Evolutionary conservation across 1,284 basidiomycete species (phyloP), one percentile per base, ranked within the genome.

Genomic region (Afroboletus lepidellus): DNA sequence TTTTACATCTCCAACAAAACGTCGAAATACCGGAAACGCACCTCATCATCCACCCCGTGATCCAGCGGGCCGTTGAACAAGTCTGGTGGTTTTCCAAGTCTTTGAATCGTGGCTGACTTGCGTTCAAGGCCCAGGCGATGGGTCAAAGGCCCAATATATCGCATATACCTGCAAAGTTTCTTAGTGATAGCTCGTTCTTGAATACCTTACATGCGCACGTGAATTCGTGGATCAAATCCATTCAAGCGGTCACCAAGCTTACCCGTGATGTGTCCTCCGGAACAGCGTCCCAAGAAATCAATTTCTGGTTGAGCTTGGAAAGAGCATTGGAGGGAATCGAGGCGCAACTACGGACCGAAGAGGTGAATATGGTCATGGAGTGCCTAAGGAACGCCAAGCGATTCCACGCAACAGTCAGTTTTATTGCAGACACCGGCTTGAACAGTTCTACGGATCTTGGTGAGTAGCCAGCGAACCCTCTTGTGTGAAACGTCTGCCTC

Each of bases 21-120:
- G 95, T 98, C 58, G 96, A 98, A 74, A 98, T 99, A 43, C 97
- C 97, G 0, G 94, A 98, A 70, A 97, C 94, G 15, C 87, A 94
- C 58, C 85, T 99, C 20, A 79, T 90, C 55, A 91, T 98, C 41
- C 95, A 99, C 66, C 94, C 94, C 18, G 80, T 84, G 57, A 92
- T 99, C 54, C 85, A 93, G 56, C 81, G 86, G 45, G 91, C 94
- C 1, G 92, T 98, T 25, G 90, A 93, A 63, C 80, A 87, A 66
- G 85, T 72, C 59, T 29, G 62, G 53, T 53, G 8, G 46, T 66
- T 61, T 53, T 48, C 33, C 30, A 48, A 21, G 39, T 33, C 12
- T 50, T 51, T 50, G 42, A 39, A 53, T 43, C 20, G 24, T 45
- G 8, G 50, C 61, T 59, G 38, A 69, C 45, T 11, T 42, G 23